A percentile compares a stretch with the other conserved stretches of the same genome.
These are phyloP conservation scores for Geum urbanum DNA, from an alignment of 306 rosid species.

Conservation along the genomic window DNA sequence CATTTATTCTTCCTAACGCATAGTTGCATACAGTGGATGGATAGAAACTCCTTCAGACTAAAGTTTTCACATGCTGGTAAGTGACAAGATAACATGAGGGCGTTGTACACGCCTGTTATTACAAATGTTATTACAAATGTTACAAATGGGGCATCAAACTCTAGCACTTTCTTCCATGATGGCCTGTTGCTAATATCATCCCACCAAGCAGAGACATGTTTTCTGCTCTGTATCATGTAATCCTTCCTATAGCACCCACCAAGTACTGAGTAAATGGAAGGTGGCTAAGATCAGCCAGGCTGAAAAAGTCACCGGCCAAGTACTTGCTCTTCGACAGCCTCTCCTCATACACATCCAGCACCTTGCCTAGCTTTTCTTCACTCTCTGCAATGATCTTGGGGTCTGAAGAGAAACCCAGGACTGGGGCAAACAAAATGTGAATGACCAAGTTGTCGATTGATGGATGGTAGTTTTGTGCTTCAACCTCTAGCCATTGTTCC, in stretches of 20 bases:
- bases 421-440: slow-evolving; percentile 21
- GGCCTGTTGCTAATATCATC: slow-evolving; percentile 46
- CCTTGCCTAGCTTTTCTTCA: slow-evolving; percentile 42
- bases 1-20: neutral
- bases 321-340: slow-evolving; percentile 49
- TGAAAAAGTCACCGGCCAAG: slow-evolving; percentile 51
- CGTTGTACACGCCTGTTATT: too few species aligned
- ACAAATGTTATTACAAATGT: too few species aligned
- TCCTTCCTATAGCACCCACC: slow-evolving; percentile 31
- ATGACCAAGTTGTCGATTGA: slow-evolving; percentile 18
- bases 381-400: slow-evolving; percentile 41
- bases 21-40: neutral
- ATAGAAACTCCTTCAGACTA: neutral
- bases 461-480: slow-evolving; percentile 33
- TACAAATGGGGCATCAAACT: slow-evolving; percentile 13
- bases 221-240: slow-evolving; percentile 33
- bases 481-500: slow-evolving; percentile 61
- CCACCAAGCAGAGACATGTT: slow-evolving; percentile 49
- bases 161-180: slow-evolving; percentile 42
- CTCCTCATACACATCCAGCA: slow-evolving; percentile 50
- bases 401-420: slow-evolving; percentile 19
- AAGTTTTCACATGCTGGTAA: neutral
- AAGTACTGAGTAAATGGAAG: slow-evolving; percentile 40
- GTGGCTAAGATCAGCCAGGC: slow-evolving; percentile 51
- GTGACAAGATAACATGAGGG: neutral